phyloP scores from a whole-genome alignment of 257 asterid species.

The Penstemon eatonii region DNA sequence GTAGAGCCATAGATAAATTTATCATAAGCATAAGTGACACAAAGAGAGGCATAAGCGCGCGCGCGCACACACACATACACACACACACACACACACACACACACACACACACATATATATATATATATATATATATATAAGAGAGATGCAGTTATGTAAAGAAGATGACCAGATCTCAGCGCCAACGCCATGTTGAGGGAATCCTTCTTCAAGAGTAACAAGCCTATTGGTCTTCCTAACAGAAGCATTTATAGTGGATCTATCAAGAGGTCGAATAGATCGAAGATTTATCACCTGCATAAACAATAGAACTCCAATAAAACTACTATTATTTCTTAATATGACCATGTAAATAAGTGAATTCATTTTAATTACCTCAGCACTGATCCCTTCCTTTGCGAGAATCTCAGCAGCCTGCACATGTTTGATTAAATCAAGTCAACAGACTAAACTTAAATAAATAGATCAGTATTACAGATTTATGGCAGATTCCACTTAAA shows the following conservation, averaged over 20 bases:
- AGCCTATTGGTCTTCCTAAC: conserved; percentile 83
- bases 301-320: conserved; percentile 17
- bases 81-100: neutral
- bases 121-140: neutral
- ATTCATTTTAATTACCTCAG: conserved; percentile 52
- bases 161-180: conserved; percentile 78
- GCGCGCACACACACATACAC: neutral
- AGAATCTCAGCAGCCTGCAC: conserved; percentile 78
- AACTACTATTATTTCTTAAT: conserved; percentile 10
- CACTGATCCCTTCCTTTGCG: conserved; percentile 69
- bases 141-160: conserved; percentile 13
- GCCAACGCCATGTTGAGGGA: conserved; percentile 87
- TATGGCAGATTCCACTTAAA: neutral
- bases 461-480: conserved; percentile 11
- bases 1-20: conserved; percentile 28
- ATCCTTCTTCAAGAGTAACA: conserved; percentile 81
- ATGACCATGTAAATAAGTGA: conserved; percentile 5
- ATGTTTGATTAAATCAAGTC: conserved; percentile 14
- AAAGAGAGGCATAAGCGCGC: neutral
- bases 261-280: conserved; percentile 82
- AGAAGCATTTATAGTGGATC: conserved; percentile 71
- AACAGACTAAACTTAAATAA: conserved; percentile 14
- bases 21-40: conserved; percentile 8
- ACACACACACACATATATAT: neutral
- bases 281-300: conserved; percentile 76